Evolutionary conservation across 805 yeast species (phyloP).

Genomic region (Wickerhamomyces bisporus): DNA sequence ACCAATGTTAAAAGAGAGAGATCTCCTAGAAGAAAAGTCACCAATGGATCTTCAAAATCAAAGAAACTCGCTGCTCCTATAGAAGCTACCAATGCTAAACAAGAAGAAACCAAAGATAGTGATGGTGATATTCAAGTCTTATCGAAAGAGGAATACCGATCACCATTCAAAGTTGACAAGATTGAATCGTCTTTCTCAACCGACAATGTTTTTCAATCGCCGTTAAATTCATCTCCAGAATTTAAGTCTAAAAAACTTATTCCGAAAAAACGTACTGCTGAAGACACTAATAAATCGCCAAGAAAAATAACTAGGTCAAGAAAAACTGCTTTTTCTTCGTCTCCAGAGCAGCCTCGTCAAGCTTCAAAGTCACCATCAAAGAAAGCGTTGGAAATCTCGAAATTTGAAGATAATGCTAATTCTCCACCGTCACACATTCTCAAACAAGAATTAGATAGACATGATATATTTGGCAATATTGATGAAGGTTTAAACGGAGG

Average conservation of each 20-base stretch:
- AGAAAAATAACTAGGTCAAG: slow-evolving; percentile 6
- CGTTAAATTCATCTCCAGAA: slow-evolving; percentile 15
- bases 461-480: slow-evolving; percentile 9
- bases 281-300: slow-evolving; percentile 9
- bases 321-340: slow-evolving; percentile 27
- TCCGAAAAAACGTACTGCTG: slow-evolving; percentile 23
- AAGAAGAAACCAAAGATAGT: background rate
- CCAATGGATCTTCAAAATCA: too few species aligned
- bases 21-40: too few species aligned
- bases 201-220: slow-evolving; percentile 33
- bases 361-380: slow-evolving; percentile 18
- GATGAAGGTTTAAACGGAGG: background rate
- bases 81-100: too few species aligned
- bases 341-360: slow-evolving; percentile 16
- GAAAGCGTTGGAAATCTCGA: slow-evolving; percentile 18
- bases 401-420: slow-evolving; percentile 17
- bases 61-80: too few species aligned
- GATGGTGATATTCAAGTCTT: background rate
- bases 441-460: background rate
- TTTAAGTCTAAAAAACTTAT: slow-evolving; percentile 11
- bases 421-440: slow-evolving; percentile 7
- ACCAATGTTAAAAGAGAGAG: background rate
- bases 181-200: slow-evolving; percentile 25
- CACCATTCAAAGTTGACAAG: slow-evolving; percentile 10
- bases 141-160: slow-evolving; percentile 1